Conservation (phyloP, 2,329 filamentous ascomycete genomes). For the Cadophora gregata region DNA sequence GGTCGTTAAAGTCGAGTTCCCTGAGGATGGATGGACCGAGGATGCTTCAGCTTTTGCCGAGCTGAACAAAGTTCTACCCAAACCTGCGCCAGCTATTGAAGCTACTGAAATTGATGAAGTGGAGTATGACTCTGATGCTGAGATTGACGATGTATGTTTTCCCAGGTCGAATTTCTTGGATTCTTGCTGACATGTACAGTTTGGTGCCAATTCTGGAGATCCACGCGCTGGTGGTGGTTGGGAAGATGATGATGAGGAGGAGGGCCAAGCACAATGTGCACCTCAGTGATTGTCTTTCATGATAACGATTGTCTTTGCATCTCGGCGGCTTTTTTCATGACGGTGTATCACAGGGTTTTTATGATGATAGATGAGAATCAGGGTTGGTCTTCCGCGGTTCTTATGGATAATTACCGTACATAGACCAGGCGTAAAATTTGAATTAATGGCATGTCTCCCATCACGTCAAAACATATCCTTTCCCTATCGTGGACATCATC, state of each 20-base stretch:
- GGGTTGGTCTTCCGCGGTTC: constrained; percentile 17
- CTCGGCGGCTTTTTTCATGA: background rate
- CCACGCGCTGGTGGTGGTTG: constrained; percentile 69
- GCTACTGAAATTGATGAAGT: constrained; percentile 82
- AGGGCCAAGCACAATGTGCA: constrained; percentile 67
- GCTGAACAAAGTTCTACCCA: constrained; percentile 77
- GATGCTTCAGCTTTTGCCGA: constrained; percentile 73
- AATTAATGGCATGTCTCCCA: background rate
- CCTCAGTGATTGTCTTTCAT: constrained; percentile 38
- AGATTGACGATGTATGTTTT: constrained; percentile 74
- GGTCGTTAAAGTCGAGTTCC: constrained; percentile 85
- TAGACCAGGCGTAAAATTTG: constrained; percentile 13
- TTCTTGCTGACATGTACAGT: constrained; percentile 52
- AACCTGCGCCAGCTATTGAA: constrained; percentile 62
- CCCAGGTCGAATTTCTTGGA: constrained; percentile 19
- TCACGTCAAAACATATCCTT: background rate
- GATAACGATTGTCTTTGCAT: constrained; percentile 8
- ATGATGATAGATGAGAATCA: constrained; percentile 17
- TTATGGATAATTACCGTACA: constrained; percentile 16
- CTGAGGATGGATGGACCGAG: constrained; percentile 81
- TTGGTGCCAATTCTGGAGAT: constrained; percentile 75
- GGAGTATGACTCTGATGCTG: constrained; percentile 80
- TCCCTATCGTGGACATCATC: background rate
- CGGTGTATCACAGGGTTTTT: background rate
- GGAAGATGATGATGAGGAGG: constrained; percentile 72